Conservation (phyloP, 2,329 filamentous ascomycete species). For the Botrytis aclada region DNA sequence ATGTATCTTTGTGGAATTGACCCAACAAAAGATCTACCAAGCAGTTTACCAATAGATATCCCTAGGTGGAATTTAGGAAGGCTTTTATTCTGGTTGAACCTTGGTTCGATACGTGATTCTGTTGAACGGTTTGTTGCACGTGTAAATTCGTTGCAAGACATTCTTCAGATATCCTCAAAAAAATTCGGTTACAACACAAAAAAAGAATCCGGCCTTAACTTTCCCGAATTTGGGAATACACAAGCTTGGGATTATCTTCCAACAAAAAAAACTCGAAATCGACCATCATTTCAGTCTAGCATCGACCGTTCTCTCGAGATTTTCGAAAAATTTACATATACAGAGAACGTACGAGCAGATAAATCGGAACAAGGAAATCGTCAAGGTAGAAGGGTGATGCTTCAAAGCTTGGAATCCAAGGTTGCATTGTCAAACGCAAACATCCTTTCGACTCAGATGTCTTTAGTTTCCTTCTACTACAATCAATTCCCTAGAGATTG, state of each 20-base stretch:
- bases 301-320: neutral
- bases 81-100: conserved; percentile 26
- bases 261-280: neutral
- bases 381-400: conserved; percentile 14
- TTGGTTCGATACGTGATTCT: conserved; percentile 24
- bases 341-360: conserved; percentile 1
- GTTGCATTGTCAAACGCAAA: neutral
- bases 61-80: conserved; percentile 23
- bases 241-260: conserved; percentile 8
- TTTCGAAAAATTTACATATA: conserved; percentile 10
- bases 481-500: conserved; percentile 7
- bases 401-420: conserved; percentile 14
- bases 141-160: neutral
- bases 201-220: neutral
- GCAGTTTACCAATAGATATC: conserved; percentile 19
- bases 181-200: neutral
- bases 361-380: neutral
- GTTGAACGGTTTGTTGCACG: conserved; percentile 17
- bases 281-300: neutral
- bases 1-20: conserved; percentile 31
- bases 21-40: conserved; percentile 15
- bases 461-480: conserved; percentile 10
- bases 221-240: neutral
- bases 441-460: neutral
- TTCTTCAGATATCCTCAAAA: neutral